Conservation (phyloP, 225 moss, liverwort and hornwort species). For the Physcomitrellopsis africana region DNA sequence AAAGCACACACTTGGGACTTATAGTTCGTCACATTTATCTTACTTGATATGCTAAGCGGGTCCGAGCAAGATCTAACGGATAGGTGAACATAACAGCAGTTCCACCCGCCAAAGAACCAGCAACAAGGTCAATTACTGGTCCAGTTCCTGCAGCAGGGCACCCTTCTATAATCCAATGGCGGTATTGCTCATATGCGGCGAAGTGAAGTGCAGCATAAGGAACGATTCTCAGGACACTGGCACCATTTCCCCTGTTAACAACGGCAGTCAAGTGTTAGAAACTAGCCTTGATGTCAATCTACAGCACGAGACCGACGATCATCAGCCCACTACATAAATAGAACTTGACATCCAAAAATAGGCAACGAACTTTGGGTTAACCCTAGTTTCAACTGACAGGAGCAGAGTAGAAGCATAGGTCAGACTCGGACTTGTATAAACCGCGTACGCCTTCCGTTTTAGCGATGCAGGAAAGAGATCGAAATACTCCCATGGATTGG, state of each 20-base stretch:
- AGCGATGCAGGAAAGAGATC: slow-evolving; percentile 64
- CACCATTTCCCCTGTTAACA: slow-evolving; percentile 86
- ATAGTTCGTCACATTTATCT: slow-evolving; percentile 14
- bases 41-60: slow-evolving; percentile 60
- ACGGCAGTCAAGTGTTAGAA: slow-evolving; percentile 17
- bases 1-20: not conserved
- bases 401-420: slow-evolving; percentile 11
- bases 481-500: slow-evolving; percentile 70
- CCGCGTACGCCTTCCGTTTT: slow-evolving; percentile 81
- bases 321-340: not conserved
- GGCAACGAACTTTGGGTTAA: not conserved
- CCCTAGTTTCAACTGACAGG: not conserved
- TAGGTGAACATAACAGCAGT: slow-evolving; percentile 78
- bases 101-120: slow-evolving; percentile 89
- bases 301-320: not conserved
- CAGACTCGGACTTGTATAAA: slow-evolving; percentile 71
- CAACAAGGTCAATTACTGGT: slow-evolving; percentile 78
- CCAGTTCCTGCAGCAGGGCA: slow-evolving; percentile 73
- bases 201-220: slow-evolving; percentile 96
- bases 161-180: slow-evolving; percentile 84
- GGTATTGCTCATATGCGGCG: slow-evolving; percentile 94
- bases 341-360: not conserved
- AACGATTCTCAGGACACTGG: slow-evolving; percentile 86
- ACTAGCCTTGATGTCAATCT: not conserved
- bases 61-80: slow-evolving; percentile 64